phyloP scores from a whole-genome alignment of 2,329 filamentous ascomycete genomes.

The Ophiostoma quercus region DNA sequence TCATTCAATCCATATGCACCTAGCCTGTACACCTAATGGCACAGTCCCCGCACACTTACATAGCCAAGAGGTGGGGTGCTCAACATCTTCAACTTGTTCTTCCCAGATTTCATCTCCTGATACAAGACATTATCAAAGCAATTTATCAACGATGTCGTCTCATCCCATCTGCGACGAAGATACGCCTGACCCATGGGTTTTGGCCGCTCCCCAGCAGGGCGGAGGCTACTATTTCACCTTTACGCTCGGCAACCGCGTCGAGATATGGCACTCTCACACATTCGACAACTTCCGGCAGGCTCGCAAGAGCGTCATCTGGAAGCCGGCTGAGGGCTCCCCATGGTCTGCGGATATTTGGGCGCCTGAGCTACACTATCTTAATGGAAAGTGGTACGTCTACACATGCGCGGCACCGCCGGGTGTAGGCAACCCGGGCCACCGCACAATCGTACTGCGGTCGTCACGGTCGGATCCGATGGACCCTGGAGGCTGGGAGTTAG shows the following conservation, averaged over 20 bases:
- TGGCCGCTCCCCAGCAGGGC: background rate
- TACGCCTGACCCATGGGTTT: constrained; percentile 4
- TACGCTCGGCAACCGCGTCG: constrained; percentile 16
- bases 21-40: background rate
- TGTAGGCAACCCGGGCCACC: constrained; percentile 11
- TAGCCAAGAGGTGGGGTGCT: constrained; percentile 13
- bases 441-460: constrained; percentile 13
- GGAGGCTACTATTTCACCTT: constrained; percentile 10
- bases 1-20: background rate
- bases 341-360: constrained; percentile 14
- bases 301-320: constrained; percentile 10
- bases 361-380: constrained; percentile 3
- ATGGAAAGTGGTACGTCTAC: background rate
- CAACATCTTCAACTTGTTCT: background rate
- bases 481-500: background rate
- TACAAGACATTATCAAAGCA: too few relatives aligned
- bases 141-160: background rate
- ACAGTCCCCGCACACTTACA: background rate
- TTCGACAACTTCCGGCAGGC: constrained; percentile 10
- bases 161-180: constrained; percentile 5
- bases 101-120: background rate
- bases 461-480: constrained; percentile 7
- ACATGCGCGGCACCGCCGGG: constrained; percentile 13
- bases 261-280: constrained; percentile 7
- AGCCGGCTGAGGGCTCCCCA: constrained; percentile 8